Base-by-base conservation (phyloP, 1,139 yeast genomes). In the Diutina sp. region DNA sequence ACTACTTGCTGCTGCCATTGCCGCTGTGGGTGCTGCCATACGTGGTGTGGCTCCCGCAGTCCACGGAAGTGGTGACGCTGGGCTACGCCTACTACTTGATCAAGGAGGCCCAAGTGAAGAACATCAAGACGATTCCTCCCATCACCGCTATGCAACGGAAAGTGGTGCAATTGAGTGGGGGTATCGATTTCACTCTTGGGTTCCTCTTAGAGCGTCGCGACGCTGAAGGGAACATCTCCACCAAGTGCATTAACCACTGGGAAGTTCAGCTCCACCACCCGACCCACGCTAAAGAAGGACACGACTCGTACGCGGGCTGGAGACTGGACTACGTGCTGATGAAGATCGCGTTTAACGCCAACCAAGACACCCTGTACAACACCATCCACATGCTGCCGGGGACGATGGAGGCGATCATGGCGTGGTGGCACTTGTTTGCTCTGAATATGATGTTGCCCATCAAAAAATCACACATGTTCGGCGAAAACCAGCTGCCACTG, bases 291-390 rank as follows among this genome's bases (percentile, higher is more conserved):
- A 63, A 72, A 11, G 66, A 70, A 1, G 68, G 65, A 0, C 84
- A 85, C 63, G 98, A 93, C 67, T 88, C 97, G 0, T 91, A 85
- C 64, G 67, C 67, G 4, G 95, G 89, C 0, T 91, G 87, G 70
- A 73, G 98, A 66, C 84, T 95, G 57, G 83, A 87, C 56, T 87
- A 79, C 63, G 76, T 90, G 18, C 96, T 90, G 66, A 73, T 91
- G 79, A 88, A 95, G 0, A 75, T 91, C 38, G 77, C 88, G 0
- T 75, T 91, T 52, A 70, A 77, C 51, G 87, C 95, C 29, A 67
- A 72, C 59, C 67, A 67, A 29, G 72, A 69, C 8, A 61, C 67
- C 4, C 71, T 76, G 58, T 72, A 75, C 59, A 77, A 76, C 60
- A 66, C 79, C 1, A 72, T 77, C 45, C 78, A 75, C 60, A 65